A percentile compares a stretch with the other conserved stretches of the same genome.
Evolutionary conservation across 2,329 filamentous ascomycete species (phyloP).

Genomic region (Paecilomyces variotii): DNA sequence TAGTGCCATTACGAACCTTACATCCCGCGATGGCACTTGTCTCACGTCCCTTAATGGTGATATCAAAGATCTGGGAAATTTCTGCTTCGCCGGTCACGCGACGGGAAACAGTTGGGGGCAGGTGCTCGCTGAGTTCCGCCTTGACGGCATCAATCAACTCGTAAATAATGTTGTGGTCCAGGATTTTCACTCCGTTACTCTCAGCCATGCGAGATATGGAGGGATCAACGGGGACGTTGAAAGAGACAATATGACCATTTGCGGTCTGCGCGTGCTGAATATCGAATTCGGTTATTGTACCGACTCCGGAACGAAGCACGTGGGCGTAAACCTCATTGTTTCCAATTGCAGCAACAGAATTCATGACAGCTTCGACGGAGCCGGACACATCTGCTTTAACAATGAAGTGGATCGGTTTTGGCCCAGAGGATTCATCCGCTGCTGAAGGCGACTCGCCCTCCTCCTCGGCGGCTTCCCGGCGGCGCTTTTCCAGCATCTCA

Average conservation of each 20-base stretch:
- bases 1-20: slow-evolving; percentile 71
- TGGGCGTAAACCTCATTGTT: slow-evolving; percentile 74
- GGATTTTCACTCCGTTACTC: slow-evolving; percentile 61
- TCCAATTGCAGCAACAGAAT: slow-evolving; percentile 68
- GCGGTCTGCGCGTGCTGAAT: slow-evolving; percentile 78
- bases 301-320: slow-evolving; percentile 70
- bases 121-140: slow-evolving; percentile 57
- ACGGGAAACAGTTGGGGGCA: slow-evolving; percentile 58
- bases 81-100: slow-evolving; percentile 83
- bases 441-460: slow-evolving; percentile 27
- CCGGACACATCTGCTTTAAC: slow-evolving; percentile 91
- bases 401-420: slow-evolving; percentile 64
- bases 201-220: slow-evolving; percentile 64
- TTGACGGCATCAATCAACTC: slow-evolving; percentile 43
- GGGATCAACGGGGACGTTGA: slow-evolving; percentile 66
- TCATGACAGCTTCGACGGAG: slow-evolving; percentile 82
- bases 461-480: slow-evolving; percentile 21
- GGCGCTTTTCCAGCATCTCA: slow-evolving; percentile 48
- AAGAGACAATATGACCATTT: slow-evolving; percentile 70
- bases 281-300: slow-evolving; percentile 75
- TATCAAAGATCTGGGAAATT: slow-evolving; percentile 72
- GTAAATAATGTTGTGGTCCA: slow-evolving; percentile 67
- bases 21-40: slow-evolving; percentile 77
- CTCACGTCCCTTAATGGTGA: slow-evolving; percentile 64
- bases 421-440: slow-evolving; percentile 38